Evolutionary conservation across 129 eudicot genomes (phyloP).

Genomic region (Calendula officinalis): DNA sequence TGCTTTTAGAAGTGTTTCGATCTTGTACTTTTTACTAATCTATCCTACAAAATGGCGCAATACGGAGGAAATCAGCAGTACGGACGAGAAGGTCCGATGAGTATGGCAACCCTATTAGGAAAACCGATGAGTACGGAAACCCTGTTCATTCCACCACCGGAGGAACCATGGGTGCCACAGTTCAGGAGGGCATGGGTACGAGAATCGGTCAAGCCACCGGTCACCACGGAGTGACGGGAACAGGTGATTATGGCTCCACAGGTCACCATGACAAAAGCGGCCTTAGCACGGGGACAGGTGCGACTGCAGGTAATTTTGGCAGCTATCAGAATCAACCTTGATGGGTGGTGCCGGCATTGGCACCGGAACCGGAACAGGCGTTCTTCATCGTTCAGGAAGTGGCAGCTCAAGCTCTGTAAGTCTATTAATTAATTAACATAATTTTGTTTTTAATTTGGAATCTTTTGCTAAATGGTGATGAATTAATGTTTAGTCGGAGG

Average conservation of each 20-base stretch:
- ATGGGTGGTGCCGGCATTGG: neutral
- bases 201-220: neutral
- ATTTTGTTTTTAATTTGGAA: neutral
- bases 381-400: constrained; percentile 58
- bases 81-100: constrained; percentile 43
- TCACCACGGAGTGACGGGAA: constrained; percentile 1
- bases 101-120: constrained; percentile 48
- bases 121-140: constrained; percentile 66
- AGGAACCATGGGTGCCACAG: constrained; percentile 37
- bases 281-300: constrained; percentile 6
- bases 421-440: neutral
- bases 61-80: constrained; percentile 35
- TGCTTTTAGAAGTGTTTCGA: neutral
- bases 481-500: too few relatives aligned
- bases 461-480: too few relatives aligned
- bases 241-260: neutral
- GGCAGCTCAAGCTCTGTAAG: constrained; percentile 61
- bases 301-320: neutral
- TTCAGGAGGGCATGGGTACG: constrained; percentile 14
- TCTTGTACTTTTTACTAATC: neutral
- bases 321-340: constrained; percentile 27
- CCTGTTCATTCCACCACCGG: constrained; percentile 42
- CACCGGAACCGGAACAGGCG: neutral
- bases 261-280: neutral
- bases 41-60: constrained; percentile 45